Percentiles rank a stretch among this genome's conserved stretches.
Conservation (phyloP, 352 stramenopile species). For the Globisporangium emineosum region DNA sequence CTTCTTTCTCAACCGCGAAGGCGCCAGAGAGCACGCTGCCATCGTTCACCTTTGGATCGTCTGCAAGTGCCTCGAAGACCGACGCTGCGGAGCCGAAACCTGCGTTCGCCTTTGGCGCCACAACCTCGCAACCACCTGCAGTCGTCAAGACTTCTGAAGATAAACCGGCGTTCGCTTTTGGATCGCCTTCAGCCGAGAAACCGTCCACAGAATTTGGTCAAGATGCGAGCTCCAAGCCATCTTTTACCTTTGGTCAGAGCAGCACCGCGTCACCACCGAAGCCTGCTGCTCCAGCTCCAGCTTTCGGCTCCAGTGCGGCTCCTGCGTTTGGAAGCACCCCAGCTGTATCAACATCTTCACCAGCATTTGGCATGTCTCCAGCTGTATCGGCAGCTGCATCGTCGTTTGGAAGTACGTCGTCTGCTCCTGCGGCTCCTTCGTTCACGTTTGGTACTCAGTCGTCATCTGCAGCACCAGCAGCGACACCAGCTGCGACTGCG, state of each 20-base stretch:
- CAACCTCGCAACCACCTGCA: background rate
- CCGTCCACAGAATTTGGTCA: slow-evolving; percentile 26
- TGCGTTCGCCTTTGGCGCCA: slow-evolving; percentile 19
- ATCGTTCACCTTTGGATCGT: slow-evolving; percentile 22
- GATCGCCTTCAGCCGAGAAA: slow-evolving; percentile 25
- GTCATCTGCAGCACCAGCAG: slow-evolving; percentile 3
- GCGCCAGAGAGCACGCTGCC: background rate
- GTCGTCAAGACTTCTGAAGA: slow-evolving; percentile 10
- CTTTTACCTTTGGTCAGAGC: slow-evolving; percentile 14
- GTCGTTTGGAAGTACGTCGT: slow-evolving; percentile 10
- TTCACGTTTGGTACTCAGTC: slow-evolving; percentile 24
- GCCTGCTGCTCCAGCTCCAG: slow-evolving; percentile 4
- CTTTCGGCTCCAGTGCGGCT: slow-evolving; percentile 16
- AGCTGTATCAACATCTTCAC: slow-evolving; percentile 14
- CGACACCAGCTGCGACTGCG: slow-evolving; percentile 6
- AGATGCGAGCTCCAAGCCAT: slow-evolving; percentile 20
- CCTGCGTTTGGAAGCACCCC: slow-evolving; percentile 15
- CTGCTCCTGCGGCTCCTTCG: slow-evolving; percentile 12
- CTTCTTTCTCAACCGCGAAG: background rate
- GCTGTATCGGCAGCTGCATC: slow-evolving; percentile 14
- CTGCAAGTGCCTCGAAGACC: slow-evolving; percentile 17
- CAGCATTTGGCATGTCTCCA: slow-evolving; percentile 26
- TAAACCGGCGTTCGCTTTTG: slow-evolving; percentile 44
- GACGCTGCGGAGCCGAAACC: slow-evolving; percentile 22
- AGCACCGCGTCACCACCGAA: slow-evolving; percentile 3